Conservation (phyloP, 352 stramenopile species). For the Globisporangium sylvaticum region DNA sequence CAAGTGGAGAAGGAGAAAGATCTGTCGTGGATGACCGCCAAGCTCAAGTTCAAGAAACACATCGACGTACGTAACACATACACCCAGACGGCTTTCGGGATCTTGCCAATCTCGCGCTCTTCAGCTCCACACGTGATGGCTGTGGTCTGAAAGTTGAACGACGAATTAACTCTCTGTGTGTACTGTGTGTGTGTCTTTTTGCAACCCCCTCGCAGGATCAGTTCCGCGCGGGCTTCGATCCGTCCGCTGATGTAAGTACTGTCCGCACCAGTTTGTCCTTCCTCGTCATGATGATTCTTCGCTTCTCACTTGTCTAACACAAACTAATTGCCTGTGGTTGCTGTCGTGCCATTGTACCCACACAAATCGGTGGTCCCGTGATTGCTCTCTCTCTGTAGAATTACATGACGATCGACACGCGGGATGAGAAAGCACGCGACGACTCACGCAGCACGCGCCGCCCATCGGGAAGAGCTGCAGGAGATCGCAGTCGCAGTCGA, state of each 20-base stretch:
- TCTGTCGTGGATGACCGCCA: conserved; percentile 80
- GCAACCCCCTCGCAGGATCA: conserved; percentile 38
- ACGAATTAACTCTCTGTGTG: background rate
- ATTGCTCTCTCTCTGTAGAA: no score
- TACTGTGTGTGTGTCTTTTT: background rate
- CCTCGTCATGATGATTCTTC: no score
- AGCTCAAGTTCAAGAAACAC: conserved; percentile 89
- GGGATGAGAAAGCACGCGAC: conserved; percentile 15
- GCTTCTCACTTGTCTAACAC: no score
- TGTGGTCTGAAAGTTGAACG: background rate
- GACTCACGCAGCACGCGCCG: background rate
- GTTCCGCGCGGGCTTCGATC: conserved; percentile 58
- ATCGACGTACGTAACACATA: conserved; percentile 64
- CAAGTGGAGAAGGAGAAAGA: conserved; percentile 31
- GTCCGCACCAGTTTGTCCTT: background rate
- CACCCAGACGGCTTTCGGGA: no score
- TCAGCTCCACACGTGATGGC: background rate
- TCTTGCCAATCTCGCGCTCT: background rate
- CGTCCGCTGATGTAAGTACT: conserved; percentile 42
- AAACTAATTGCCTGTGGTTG: no score
- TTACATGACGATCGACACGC: conserved; percentile 70
- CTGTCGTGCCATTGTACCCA: background rate
- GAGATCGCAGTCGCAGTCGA: conserved; percentile 8
- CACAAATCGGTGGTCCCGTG: no score
- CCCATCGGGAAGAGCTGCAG: background rate